Evolutionary conservation across 179 eudicot genomes (phyloP).

Genomic region (Beta lomatogona): DNA sequence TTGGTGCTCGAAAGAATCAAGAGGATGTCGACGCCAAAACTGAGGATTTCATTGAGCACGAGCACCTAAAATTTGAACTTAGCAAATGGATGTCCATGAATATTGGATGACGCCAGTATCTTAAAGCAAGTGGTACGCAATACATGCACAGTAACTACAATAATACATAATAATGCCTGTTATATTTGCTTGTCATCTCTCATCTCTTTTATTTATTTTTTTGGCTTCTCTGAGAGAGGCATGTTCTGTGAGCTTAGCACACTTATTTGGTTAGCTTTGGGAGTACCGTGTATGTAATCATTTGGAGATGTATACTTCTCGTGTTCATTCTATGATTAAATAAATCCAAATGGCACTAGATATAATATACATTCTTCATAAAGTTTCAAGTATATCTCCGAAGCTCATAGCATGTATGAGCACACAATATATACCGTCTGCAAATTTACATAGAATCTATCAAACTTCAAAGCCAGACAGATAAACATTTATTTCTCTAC

Average conservation of each 20-base stretch:
- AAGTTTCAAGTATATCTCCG: background rate
- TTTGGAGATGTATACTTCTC: background rate
- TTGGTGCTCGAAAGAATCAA: conserved; percentile 12
- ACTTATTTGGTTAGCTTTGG: background rate
- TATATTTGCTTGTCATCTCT: background rate
- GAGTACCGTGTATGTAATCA: background rate
- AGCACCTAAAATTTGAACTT: conserved; percentile 36
- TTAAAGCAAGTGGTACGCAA: too few relatives aligned
- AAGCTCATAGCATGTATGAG: background rate
- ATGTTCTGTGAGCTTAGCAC: background rate
- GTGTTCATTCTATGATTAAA: background rate
- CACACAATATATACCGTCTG: background rate
- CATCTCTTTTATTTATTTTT: background rate
- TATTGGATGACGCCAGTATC: background rate
- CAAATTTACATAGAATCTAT: too few relatives aligned
- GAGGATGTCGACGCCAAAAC: conserved; percentile 41
- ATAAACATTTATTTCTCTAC: background rate
- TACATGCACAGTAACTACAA: background rate
- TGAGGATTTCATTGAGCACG: conserved; percentile 32
- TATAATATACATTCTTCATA: background rate
- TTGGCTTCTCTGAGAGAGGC: background rate
- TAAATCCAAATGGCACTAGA: too few relatives aligned
- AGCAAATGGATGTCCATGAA: conserved; percentile 21
- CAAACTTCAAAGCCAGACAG: background rate
- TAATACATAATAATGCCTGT: background rate